phyloP scores from a whole-genome alignment of 192 early-diverging fungal genomes.

The Phlyctochytrium bullatum region DNA sequence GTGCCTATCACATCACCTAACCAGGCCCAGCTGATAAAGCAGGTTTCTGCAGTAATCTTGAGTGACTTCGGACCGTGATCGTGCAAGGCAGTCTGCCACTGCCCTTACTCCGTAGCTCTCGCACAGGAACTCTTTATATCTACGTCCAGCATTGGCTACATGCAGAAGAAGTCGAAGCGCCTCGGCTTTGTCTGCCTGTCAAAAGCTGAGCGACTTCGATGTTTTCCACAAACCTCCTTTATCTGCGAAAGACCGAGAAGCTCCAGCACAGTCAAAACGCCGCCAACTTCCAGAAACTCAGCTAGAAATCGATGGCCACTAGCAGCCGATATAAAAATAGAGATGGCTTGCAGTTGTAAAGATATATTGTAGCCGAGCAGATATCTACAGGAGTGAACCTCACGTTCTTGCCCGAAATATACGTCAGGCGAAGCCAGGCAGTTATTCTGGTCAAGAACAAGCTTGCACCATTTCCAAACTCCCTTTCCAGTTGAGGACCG shows the following conservation, averaged over 20 bases:
- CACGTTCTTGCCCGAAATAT: conserved; percentile 14
- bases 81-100: conserved; percentile 55
- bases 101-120: conserved; percentile 62
- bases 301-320: conserved; percentile 57
- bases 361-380: conserved; percentile 49
- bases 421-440: conserved; percentile 60
- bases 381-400: conserved; percentile 28
- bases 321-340: conserved; percentile 56
- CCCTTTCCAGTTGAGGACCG: conserved; percentile 58
- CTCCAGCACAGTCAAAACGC: conserved; percentile 59
- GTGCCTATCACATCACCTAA: conserved; percentile 9
- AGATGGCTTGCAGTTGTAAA: conserved; percentile 53
- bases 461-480: conserved; percentile 58
- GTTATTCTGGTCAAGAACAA: conserved; percentile 58
- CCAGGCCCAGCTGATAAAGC: conserved; percentile 52
- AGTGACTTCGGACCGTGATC: conserved; percentile 53
- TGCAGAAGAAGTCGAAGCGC: conserved; percentile 47
- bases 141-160: conserved; percentile 53
- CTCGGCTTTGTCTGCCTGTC: conserved; percentile 53
- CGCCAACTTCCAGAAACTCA: conserved; percentile 67
- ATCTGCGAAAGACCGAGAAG: conserved; percentile 54
- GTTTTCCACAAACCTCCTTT: conserved; percentile 45
- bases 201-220: conserved; percentile 11
- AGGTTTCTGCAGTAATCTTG: conserved; percentile 59
- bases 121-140: conserved; percentile 66